Percentiles rank a stretch among this genome's conserved stretches.
Evolutionary conservation across 2,329 filamentous ascomycete genomes (phyloP).

Genomic region (Ophiostoma tasmaniense): DNA sequence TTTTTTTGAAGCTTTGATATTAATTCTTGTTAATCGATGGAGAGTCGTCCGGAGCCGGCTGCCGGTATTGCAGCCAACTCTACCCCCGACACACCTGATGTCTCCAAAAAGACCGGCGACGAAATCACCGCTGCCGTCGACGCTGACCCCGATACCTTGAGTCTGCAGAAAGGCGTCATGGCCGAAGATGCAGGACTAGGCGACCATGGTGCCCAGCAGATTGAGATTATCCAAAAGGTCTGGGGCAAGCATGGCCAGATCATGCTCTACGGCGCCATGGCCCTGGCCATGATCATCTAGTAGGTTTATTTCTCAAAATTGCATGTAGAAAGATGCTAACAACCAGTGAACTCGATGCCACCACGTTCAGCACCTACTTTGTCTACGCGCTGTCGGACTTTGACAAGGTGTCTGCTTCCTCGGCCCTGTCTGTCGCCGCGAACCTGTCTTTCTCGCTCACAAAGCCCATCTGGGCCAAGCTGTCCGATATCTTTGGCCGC

Average conservation of each 20-base stretch:
- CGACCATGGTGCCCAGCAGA: slow-evolving; percentile 13
- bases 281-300: slow-evolving; percentile 12
- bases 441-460: slow-evolving; percentile 41
- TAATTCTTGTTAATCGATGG: background rate
- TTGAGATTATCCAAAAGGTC: slow-evolving; percentile 16
- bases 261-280: slow-evolving; percentile 11
- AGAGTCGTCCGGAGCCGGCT: background rate
- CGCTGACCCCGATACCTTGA: slow-evolving; percentile 7
- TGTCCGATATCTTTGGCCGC: slow-evolving; percentile 53
- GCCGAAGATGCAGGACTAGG: slow-evolving; percentile 8
- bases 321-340: too few relatives aligned
- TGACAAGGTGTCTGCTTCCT: slow-evolving; percentile 25
- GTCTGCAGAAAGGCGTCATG: slow-evolving; percentile 12
- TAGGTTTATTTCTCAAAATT: too few relatives aligned
- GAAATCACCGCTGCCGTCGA: slow-evolving; percentile 3
- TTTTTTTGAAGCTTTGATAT: background rate
- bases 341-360: slow-evolving; percentile 25
- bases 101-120: background rate
- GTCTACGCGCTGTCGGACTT: slow-evolving; percentile 30
- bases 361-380: slow-evolving; percentile 25
- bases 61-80: background rate
- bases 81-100: background rate
- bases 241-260: slow-evolving; percentile 17
- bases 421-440: slow-evolving; percentile 26
- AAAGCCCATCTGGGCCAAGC: slow-evolving; percentile 53